Base-by-base conservation (phyloP, 2,329 filamentous ascomycete species). In the Aureobasidium sp. region DNA sequence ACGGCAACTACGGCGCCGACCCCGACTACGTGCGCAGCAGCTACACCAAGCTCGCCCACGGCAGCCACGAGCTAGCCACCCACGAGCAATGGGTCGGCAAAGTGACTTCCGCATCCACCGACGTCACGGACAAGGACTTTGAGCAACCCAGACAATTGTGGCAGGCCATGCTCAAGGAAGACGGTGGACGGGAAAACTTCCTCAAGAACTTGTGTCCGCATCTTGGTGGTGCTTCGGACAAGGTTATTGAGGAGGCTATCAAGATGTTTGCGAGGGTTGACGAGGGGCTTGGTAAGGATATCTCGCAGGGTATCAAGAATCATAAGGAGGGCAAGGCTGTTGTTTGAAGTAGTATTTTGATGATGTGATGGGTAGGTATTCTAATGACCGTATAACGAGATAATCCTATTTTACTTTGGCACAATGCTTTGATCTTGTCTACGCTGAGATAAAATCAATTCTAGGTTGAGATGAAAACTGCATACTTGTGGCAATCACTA, bases 121-220 rank as follows among this genome's bases (percentile, higher is more conserved):
- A 71, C 14, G 71, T 83, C 27, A 76, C 72, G 4, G 76, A 78
- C 22, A 75, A 78, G 27, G 82, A 84, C 69, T 84, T 79, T 65
- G 78, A 74, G 58, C 80, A 83, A 68, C 74, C 79, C 22, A 74
- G 73, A 55, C 74, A 71, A 3, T 73, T 84, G 15, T 84, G 80
- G 80, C 63, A 70, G 41, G 61, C 71, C 7, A 70, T 72, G 41
- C 64, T 70, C 61, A 65, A 69, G 42, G 65, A 70, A 63, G 66
- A 67, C 9, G 69, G 67, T 47, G 69, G 70, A 55, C 52, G 68
- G 42, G 64, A 70, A 37, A 64, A 70, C 8, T 71, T 73, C 49
- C 64, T 72, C 29, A 53, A 67, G n/a, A 73, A 72, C 56, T 29
- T 72, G 14, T 64, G 49, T 15, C 61, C 61, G 41, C 55, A 59